Conservation (phyloP, 345 rosid species). For the Boechera divaricarpa region DNA sequence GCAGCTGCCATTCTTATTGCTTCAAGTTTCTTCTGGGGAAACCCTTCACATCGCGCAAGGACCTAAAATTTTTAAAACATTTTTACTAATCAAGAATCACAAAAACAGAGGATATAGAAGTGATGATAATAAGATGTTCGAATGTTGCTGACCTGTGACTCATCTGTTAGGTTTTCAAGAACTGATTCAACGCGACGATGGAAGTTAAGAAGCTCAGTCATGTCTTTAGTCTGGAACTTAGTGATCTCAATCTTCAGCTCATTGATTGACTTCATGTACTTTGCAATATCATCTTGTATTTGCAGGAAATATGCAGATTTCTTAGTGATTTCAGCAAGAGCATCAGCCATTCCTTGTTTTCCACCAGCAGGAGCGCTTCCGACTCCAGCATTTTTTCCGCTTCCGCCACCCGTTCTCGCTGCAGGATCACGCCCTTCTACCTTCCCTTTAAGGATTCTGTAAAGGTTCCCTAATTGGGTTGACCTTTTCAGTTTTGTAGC, state of each 20-base stretch:
- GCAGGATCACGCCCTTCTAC: conserved; percentile 67
- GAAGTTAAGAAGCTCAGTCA: conserved; percentile 73
- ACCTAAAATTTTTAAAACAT: conserved; percentile 54
- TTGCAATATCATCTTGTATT: conserved; percentile 83
- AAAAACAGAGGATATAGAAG: conserved; percentile 17
- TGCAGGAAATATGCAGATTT: conserved; percentile 92
- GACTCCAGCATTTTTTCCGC: conserved; percentile 48
- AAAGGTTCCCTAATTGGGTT: conserved; percentile 70
- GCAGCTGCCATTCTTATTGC: conserved; percentile 75
- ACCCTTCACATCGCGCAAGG: conserved; percentile 84
- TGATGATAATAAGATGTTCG: background rate
- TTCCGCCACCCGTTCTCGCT: conserved; percentile 45
- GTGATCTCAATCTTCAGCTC: conserved; percentile 61
- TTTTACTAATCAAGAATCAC: conserved; percentile 4
- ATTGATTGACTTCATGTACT: conserved; percentile 57
- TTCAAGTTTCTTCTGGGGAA: conserved; percentile 90
- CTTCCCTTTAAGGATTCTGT: conserved; percentile 76
- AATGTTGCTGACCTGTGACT: conserved; percentile 69
- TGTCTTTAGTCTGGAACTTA: conserved; percentile 77
- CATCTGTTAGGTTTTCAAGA: conserved; percentile 87
- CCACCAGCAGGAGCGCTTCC: conserved; percentile 48
- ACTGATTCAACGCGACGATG: conserved; percentile 74
- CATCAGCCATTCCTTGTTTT: conserved; percentile 98
- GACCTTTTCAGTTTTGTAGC: conserved; percentile 82
- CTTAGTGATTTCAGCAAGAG: conserved; percentile 92